Base-by-base conservation (phyloP, 441 rosid species). In the Biscutella laevigata region DNA sequence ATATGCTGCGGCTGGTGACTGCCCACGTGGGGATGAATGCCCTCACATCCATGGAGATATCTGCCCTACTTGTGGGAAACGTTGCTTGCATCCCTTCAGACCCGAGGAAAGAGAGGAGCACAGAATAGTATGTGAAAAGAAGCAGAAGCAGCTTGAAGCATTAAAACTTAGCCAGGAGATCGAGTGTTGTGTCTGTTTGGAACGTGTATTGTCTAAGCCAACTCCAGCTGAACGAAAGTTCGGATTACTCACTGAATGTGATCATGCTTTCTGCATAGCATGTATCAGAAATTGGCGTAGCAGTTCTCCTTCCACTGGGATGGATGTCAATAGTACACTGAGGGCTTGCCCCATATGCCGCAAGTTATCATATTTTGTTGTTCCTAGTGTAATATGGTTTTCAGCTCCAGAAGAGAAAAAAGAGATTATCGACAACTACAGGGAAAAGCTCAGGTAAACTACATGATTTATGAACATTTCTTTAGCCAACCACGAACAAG, bases 221-320 rank as follows among this genome's bases (percentile, higher is more conserved):
- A 72, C 88, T 10, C 80, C 87, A 33, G 88, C 95, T 59, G 99
- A 94, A 11, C 72, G 97, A 22, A 88, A 86, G 79, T 92, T 92
- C 61, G 97, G 99, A 34, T 54, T 88, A 58, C 77, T 92, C 14
- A 83, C 97, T 3, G 99, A 92, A 69, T 88, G 99, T 52, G 92
- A 92, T 77, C 99, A 92, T 79, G 91, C 99, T 27, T 92, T 92
- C 67, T 92, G 99, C 66, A 81, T 79, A 61, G 79, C 82, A 4
- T 92, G 99, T 36, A 92, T 92, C 73, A 74, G 99, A 67, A 88
- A 86, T 66, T 94, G 99, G 99, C 95, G 97, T 28, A 77, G 80
- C 57, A 88, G 85, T 69, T 81, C 95, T 32, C 90, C 95, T 29
- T 73, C 89, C 32, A 77, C 95, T 44, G 95, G 97, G 58, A 76